A percentile compares a stretch with the other conserved stretches of the same genome.
Evolutionary conservation across 345 rosid genomes (phyloP).

Genomic region (Lepidium africanum): DNA sequence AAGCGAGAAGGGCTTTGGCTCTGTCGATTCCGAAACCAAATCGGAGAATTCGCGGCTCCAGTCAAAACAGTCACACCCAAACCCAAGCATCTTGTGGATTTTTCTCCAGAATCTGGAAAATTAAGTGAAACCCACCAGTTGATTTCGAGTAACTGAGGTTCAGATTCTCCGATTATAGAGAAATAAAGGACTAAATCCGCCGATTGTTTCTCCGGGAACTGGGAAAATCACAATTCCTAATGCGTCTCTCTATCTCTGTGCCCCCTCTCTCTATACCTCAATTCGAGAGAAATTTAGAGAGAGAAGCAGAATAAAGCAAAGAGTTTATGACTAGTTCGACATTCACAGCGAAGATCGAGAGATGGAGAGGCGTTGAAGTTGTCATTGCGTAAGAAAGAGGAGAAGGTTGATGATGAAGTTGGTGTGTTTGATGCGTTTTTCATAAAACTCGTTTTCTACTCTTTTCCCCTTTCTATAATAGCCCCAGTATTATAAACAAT

Average conservation of each 20-base stretch:
- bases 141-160: slow-evolving; percentile 10
- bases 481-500: background rate
- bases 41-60: slow-evolving; percentile 36
- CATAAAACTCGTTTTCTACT: background rate
- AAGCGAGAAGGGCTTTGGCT: slow-evolving; percentile 51
- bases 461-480: background rate
- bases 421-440: background rate
- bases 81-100: slow-evolving; percentile 41
- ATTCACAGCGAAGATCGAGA: slow-evolving; percentile 12
- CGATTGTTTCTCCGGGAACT: background rate
- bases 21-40: slow-evolving; percentile 1
- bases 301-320: background rate
- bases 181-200: background rate
- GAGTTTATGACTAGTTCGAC: slow-evolving; percentile 5
- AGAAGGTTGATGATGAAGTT: slow-evolving; percentile 18
- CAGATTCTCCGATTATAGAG: slow-evolving; percentile 4
- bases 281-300: background rate
- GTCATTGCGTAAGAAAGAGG: slow-evolving; percentile 22
- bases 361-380: slow-evolving; percentile 15
- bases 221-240: background rate
- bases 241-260: background rate
- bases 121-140: slow-evolving; percentile 28
- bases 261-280: background rate
- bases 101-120: slow-evolving; percentile 1
- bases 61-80: slow-evolving; percentile 57